Evolutionary conservation across 1,284 basidiomycete genomes (phyloP).

Genomic region (Austroboletus novae-zelandiae): DNA sequence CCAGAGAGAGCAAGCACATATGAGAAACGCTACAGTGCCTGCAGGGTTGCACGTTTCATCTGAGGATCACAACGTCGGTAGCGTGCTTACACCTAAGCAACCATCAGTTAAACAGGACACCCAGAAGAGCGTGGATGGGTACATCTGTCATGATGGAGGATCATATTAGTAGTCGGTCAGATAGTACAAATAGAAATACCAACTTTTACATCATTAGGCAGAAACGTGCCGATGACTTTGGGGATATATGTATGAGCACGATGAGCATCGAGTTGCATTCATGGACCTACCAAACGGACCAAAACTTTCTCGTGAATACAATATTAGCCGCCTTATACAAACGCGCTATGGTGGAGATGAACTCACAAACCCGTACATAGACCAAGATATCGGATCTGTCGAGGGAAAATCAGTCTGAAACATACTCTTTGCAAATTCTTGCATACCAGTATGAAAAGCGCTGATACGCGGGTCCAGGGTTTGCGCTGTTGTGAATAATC

Average conservation of each 20-base stretch:
- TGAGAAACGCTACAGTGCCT: not conserved
- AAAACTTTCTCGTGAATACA: not conserved
- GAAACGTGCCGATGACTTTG: not conserved
- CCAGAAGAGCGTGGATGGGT: not conserved
- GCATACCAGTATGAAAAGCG: slow-evolving; percentile 1
- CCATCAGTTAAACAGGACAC: not conserved
- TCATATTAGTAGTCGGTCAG: not conserved
- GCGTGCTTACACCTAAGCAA: not conserved
- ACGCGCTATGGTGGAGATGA: not conserved
- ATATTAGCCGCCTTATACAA: not conserved
- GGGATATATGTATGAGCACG: not conserved
- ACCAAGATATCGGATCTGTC: slow-evolving; percentile 5
- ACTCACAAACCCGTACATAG: not conserved
- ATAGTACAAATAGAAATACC: not conserved
- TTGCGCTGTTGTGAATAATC: not conserved
- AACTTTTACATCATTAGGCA: not conserved
- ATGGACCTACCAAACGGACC: not conserved
- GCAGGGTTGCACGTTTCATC: not conserved
- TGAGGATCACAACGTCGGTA: not conserved
- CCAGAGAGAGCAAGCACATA: not conserved
- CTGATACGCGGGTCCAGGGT: slow-evolving; percentile 1
- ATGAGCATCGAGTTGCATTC: not conserved
- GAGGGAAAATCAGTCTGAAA: not conserved
- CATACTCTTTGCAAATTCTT: not conserved
- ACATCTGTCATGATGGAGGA: not conserved